phyloP scores from a whole-genome alignment of 169 alveolate genomes.

The Plasmodium cynomolgi region DNA sequence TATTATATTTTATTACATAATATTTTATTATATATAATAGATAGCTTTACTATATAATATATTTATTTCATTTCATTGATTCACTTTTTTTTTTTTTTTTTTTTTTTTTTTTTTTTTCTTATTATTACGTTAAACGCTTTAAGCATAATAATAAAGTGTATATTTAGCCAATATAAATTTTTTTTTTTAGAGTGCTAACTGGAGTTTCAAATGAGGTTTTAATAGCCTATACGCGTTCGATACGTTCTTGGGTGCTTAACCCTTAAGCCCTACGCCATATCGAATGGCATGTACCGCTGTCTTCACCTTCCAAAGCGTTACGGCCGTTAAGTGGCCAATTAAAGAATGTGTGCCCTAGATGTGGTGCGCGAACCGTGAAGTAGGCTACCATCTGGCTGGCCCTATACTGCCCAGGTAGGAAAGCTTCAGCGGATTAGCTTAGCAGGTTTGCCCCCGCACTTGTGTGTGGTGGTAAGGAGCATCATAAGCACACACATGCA shows the following conservation, averaged over 20 bases:
- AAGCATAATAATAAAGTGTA: not conserved
- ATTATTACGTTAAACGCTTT: conserved; percentile 2
- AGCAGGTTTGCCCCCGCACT: not conserved
- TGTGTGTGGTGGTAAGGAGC: not conserved
- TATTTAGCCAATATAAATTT: not conserved
- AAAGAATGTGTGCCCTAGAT: not conserved
- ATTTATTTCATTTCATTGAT: not conserved
- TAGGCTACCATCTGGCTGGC: not conserved
- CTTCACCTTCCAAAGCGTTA: not conserved
- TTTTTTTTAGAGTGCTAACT: not conserved
- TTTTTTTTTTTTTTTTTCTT: conserved; percentile 2
- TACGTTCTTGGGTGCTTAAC: not conserved
- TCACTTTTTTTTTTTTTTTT: conserved; percentile 11
- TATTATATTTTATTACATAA: not conserved
- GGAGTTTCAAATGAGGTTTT: not conserved
- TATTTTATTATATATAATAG: not conserved
- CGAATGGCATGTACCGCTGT: not conserved
- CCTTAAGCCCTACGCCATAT: not conserved
- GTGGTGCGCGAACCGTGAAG: not conserved
- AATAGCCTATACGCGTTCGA: not conserved
- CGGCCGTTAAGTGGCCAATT: not conserved
- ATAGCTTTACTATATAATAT: not conserved
- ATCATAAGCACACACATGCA: not conserved
- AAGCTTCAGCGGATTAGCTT: not conserved
- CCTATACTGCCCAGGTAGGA: not conserved